Conservation (phyloP, 2,329 filamentous ascomycete species). For the Orbilia blumenaviensis region DNA sequence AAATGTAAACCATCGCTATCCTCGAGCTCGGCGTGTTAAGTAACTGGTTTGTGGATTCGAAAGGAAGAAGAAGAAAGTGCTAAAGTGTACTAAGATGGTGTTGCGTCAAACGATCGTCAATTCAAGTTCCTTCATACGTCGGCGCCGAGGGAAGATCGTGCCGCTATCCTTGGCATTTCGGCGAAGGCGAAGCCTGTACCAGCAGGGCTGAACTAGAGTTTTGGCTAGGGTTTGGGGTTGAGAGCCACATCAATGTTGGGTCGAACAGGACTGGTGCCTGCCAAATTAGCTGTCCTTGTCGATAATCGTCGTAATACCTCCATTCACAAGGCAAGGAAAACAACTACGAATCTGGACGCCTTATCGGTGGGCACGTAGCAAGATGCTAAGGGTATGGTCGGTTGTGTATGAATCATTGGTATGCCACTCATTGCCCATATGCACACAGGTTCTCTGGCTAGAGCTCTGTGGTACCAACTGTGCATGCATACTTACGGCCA, state of each 20-base stretch:
- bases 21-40: no score
- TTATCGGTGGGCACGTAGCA: conserved; percentile 52
- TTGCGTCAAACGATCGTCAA: conserved; percentile 54
- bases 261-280: conserved; percentile 39
- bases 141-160: conserved; percentile 32
- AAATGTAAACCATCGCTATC: conserved; percentile 12
- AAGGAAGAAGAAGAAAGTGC: background rate
- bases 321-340: conserved; percentile 26
- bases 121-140: conserved; percentile 44
- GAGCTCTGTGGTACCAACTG: no score
- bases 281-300: no score
- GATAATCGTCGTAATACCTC: conserved; percentile 40
- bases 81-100: conserved; percentile 5
- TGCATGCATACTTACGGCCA: no score
- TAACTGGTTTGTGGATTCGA: background rate
- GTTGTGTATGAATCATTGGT: conserved; percentile 35
- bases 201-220: conserved; percentile 54
- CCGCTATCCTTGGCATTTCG: conserved; percentile 54
- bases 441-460: no score
- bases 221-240: conserved; percentile 30
- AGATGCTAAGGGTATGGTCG: background rate
- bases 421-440: background rate
- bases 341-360: conserved; percentile 27
- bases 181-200: conserved; percentile 52
- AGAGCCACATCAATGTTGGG: conserved; percentile 35